Evolutionary conservation across 2,329 filamentous ascomycete species (phyloP), one percentile per base, ranked within the genome.

Genomic region (Talaromyces sp.): DNA sequence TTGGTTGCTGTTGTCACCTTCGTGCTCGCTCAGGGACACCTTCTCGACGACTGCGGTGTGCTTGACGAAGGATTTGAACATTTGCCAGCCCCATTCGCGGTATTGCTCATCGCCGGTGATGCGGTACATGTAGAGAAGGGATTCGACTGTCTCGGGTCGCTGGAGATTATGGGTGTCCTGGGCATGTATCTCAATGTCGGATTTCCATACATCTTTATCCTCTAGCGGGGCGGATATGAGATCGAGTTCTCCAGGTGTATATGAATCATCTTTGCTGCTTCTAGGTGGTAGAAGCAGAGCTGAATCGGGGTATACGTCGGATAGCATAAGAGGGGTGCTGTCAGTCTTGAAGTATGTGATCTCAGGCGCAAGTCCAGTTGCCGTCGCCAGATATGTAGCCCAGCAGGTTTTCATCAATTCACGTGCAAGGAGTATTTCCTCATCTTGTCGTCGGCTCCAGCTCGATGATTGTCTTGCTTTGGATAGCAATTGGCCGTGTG

Each of bases 331-430:
- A 3, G 92, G 89, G 2, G 90, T 89, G 37, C 87, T 81, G 70
- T 87, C 85, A 63, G 96, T 84, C 62, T 91, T 84, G 79, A 99
- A 99, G 79, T 96, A 91, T 0, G 92, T 91, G 73, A 99, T 99
- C 79, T 99, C 95, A 0, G 91, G 89, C 0, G 95, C 93, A n/a
- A 99, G 86, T 0, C 93, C 94, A 0, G 95, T 98, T 9, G 88
- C 86, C 73, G 93, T 97, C 71, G 85, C 89, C 74, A 92, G 90
- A 81, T 99, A 99, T 87, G 96, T 99, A 73, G 91, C 93, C 91
- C 94, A 97, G 83, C 95, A 99, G 1, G 95, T 98, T 67, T 97
- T 94, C 83, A 91, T 97, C 64, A 99, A 83, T 81, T 99, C 94
- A 69, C 87, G 87, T 1, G 95, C 93, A 33, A 99, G 87, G 67